phyloP scores from a whole-genome alignment of 78 protist genomes.

The slime mould (Dictyostelium discoideum) region DNA sequence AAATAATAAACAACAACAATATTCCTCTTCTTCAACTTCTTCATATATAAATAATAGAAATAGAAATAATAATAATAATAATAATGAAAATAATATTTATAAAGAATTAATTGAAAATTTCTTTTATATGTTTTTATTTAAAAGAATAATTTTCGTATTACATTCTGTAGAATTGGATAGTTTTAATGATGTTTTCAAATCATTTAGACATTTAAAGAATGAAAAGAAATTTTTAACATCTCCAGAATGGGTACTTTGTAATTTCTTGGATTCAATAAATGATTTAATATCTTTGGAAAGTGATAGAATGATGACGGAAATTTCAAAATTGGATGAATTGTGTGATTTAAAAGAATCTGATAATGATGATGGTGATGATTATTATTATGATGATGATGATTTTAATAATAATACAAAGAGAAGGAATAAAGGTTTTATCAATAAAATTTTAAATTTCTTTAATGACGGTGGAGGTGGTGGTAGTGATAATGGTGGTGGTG shows the following conservation, averaged over 20 bases:
- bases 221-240: neutral
- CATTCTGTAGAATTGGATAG: slow-evolving; percentile 21
- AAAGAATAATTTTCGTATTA: neutral
- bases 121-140: slow-evolving; percentile 53
- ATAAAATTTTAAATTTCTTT: neutral
- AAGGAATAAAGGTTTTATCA: neutral
- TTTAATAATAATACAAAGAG: neutral
- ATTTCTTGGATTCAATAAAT: slow-evolving; percentile 24
- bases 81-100: neutral
- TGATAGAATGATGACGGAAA: slow-evolving; percentile 35
- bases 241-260: slow-evolving; percentile 44
- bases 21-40: neutral
- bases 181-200: neutral
- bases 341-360: neutral
- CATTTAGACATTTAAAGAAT: slow-evolving; percentile 33
- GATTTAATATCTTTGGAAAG: neutral
- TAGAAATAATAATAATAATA: neutral
- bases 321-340: slow-evolving; percentile 41
- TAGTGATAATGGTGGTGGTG: neutral
- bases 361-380: neutral
- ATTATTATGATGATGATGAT: neutral
- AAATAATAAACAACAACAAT: too few relatives aligned
- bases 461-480: neutral
- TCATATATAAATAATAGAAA: neutral
- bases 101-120: neutral